Base-by-base conservation (phyloP, 2,329 filamentous ascomycete genomes). In the Ceratocystis alfenasii region DNA sequence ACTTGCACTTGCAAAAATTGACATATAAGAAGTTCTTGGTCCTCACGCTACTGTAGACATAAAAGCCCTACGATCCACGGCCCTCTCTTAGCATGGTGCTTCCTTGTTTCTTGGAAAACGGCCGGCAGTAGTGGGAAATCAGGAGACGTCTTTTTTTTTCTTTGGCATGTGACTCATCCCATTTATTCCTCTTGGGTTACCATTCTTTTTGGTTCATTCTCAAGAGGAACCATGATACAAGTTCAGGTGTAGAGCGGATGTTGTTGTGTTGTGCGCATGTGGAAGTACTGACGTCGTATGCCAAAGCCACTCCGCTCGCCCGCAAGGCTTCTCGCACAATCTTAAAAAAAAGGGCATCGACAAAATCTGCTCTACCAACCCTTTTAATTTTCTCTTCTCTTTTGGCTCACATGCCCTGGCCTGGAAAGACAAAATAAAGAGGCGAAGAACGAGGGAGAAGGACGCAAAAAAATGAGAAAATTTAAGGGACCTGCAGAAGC, bases 401-500 rank as follows among this genome's bases (percentile, higher is more conserved):
- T 41, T 41, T 41, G 10, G 10, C 36, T 15, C 36, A 15, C 36
- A 41, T 15, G 10, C 36, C 36, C 36, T 41, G 36, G 36, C 10
- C 10, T 15, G 36, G 10, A 5, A 41, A 6, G 17, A 8, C 28
- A 7, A 36, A 33, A n/a, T 12, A 57, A 30, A 30, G 53, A 8
- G n/a, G 33, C 3, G 17, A 55, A 30, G 12, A 8, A 55, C 22
- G 15, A 17, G 8, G 5, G 17, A 55, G 25, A 57, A 30, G 17
- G 12, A n/a, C 28, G 3, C 28, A 57, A 57, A 57, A 57, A 17
- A 57, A 57, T 3, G 6, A 55, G 2, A 36, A 36, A 59, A 36
- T 8, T 20, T 8, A n/a, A 36, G 28, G 55, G 55, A 59, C 55
- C 55, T 59, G 55, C 55, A 59, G 55, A 59, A 59, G 55, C 55